Conservation (phyloP, 2,329 filamentous ascomycete genomes). For the Cadophora gregata region DNA sequence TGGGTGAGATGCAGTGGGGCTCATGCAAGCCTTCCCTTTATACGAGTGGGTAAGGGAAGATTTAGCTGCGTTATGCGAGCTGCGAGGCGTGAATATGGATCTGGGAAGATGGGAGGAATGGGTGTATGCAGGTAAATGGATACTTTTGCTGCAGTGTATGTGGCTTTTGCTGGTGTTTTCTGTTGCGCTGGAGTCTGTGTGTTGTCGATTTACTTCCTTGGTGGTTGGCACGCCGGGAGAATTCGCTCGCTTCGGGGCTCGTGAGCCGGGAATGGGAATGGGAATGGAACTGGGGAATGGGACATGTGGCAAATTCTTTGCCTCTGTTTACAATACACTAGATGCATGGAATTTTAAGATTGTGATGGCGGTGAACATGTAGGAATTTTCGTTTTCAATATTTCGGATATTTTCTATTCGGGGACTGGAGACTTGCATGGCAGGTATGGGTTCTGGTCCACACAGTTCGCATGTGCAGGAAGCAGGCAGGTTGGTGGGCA, state of each 20-base stretch:
- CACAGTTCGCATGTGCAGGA: constrained; percentile 16
- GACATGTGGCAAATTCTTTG: constrained; percentile 12
- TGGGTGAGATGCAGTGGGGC: constrained; percentile 2
- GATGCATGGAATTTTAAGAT: constrained; percentile 32
- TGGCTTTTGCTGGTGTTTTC: neutral
- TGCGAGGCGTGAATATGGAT: constrained; percentile 1
- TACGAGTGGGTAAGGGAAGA: constrained; percentile 4
- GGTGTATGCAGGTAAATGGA: constrained; percentile 12
- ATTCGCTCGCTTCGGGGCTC: constrained; percentile 6
- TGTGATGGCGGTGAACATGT: constrained; percentile 35
- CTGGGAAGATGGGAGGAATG: neutral
- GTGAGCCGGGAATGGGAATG: neutral
- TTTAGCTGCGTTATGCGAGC: neutral
- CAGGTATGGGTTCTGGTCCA: neutral
- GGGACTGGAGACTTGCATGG: neutral
- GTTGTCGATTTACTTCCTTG: neutral
- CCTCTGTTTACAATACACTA: neutral
- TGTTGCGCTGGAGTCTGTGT: neutral
- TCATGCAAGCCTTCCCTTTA: constrained; percentile 19
- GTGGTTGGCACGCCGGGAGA: neutral
- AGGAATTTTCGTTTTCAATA: neutral
- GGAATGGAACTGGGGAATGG: neutral
- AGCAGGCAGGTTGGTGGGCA: neutral
- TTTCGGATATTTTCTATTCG: neutral
- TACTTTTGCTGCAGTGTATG: neutral